These are phyloP conservation scores for Globisporangium apiculatum DNA, from an alignment of 352 stramenopile species.

Conservation along the genomic window DNA sequence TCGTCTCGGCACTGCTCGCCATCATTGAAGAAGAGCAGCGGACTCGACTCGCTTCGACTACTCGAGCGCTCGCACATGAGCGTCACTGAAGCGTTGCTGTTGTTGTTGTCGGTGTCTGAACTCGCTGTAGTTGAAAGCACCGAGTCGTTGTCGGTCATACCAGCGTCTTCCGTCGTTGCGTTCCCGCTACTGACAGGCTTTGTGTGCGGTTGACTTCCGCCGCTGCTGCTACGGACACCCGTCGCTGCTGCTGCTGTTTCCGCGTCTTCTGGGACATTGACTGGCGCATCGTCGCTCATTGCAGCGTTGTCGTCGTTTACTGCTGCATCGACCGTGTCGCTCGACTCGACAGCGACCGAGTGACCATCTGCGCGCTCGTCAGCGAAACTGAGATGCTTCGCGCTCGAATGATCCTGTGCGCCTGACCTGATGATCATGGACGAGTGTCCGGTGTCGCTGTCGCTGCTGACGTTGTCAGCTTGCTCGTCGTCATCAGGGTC, in stretches of 20 bases:
- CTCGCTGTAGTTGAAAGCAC: background rate
- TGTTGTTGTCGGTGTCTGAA: background rate
- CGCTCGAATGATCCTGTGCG: background rate
- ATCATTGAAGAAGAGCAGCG: background rate
- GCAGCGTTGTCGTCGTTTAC: background rate
- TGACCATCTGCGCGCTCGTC: background rate
- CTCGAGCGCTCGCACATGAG: too few relatives aligned
- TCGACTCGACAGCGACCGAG: background rate
- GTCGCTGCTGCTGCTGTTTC: too few relatives aligned
- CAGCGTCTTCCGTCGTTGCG: too few relatives aligned
- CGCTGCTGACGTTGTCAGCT: too few relatives aligned
- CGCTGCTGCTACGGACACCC: too few relatives aligned
- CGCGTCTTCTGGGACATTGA: too few relatives aligned
- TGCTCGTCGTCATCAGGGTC: background rate
- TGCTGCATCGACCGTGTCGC: background rate
- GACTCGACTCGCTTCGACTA: background rate
- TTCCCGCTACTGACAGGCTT: too few relatives aligned
- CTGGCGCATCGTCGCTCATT: background rate
- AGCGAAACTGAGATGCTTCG: background rate
- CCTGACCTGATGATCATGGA: too few relatives aligned
- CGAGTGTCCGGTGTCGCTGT: too few relatives aligned
- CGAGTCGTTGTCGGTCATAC: background rate
- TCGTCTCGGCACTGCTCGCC: background rate
- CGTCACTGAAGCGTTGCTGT: background rate
- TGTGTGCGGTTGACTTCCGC: too few relatives aligned